Percentiles rank a stretch among this genome's conserved stretches.
phyloP scores from a whole-genome alignment of 805 yeast genomes.

The Myxozyma vanderwaltii region DNA sequence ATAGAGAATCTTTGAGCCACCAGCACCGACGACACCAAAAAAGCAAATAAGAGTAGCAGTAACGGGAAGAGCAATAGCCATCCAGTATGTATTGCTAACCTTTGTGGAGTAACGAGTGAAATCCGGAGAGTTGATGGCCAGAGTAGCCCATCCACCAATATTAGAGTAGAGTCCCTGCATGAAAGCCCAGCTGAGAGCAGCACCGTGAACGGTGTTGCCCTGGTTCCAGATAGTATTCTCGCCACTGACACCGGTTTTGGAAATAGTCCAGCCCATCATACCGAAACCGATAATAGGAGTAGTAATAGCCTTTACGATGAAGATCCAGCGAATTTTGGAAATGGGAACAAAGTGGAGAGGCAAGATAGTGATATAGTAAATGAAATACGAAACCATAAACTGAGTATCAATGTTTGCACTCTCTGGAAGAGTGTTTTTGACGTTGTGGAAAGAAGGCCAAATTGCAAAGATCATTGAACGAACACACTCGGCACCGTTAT shows the following conservation, averaged over 20 bases:
- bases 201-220: slow-evolving; percentile 54
- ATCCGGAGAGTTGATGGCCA: slow-evolving; percentile 54
- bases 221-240: slow-evolving; percentile 48
- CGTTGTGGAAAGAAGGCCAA: slow-evolving; percentile 52
- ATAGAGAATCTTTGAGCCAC: slow-evolving; percentile 42
- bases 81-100: slow-evolving; percentile 51
- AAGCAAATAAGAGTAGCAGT: slow-evolving; percentile 41
- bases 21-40: slow-evolving; percentile 36
- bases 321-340: slow-evolving; percentile 29
- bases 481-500: slow-evolving; percentile 83
- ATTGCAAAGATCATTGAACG: slow-evolving; percentile 74
- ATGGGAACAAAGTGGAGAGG: slow-evolving; percentile 33
- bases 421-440: slow-evolving; percentile 54
- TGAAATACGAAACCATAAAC: slow-evolving; percentile 36
- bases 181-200: slow-evolving; percentile 80
- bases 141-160: slow-evolving; percentile 41
- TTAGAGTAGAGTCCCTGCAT: slow-evolving; percentile 53
- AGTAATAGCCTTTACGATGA: slow-evolving; percentile 31
- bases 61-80: slow-evolving; percentile 49
- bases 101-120: slow-evolving; percentile 50
- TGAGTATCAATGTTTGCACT: slow-evolving; percentile 47
- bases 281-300: slow-evolving; percentile 35
- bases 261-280: slow-evolving; percentile 44
- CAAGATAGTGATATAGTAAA: slow-evolving; percentile 34
- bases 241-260: slow-evolving; percentile 77